A percentile compares a stretch with the other conserved stretches of the same genome.
Conservation (phyloP, 768 basidiomycete genomes). For the Clitopilus hobsonii region DNA sequence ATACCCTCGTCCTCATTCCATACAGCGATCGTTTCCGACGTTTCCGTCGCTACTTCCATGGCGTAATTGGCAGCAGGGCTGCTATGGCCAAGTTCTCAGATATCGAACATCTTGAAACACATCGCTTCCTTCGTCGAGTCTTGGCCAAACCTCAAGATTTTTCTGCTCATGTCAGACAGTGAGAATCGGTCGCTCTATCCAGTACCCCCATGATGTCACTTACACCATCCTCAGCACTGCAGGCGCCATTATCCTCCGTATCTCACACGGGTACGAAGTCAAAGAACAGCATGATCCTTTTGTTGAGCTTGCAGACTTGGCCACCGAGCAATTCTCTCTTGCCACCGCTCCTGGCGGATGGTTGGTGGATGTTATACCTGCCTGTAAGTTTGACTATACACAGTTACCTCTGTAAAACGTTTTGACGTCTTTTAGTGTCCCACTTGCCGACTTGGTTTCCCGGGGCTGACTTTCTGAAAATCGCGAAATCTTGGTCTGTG, state of each 20-base stretch:
- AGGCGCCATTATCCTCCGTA: constrained; percentile 48
- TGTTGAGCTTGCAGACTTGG: constrained; percentile 46
- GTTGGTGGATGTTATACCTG: constrained; percentile 47
- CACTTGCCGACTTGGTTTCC: constrained; percentile 63
- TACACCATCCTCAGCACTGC: constrained; percentile 30
- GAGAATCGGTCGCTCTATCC: constrained; percentile 14
- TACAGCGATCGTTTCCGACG: constrained; percentile 54
- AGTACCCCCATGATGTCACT: constrained; percentile 3
- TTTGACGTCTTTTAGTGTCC: constrained; percentile 33
- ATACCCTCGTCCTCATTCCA: constrained; percentile 50
- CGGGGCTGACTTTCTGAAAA: constrained; percentile 52
- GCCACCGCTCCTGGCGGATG: constrained; percentile 48
- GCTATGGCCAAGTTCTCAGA: constrained; percentile 38
- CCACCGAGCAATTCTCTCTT: constrained; percentile 50
- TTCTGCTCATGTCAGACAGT: constrained; percentile 43
- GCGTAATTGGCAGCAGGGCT: constrained; percentile 39
- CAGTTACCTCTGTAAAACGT: neutral
- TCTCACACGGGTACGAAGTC: constrained; percentile 51
- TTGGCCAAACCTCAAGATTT: constrained; percentile 44
- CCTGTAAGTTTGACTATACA: constrained; percentile 24
- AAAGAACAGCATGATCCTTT: constrained; percentile 47
- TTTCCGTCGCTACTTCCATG: constrained; percentile 49
- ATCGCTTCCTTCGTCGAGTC: constrained; percentile 41
- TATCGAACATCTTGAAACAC: constrained; percentile 41
- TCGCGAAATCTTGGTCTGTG: constrained; percentile 46